Percentiles rank a stretch among this genome's conserved stretches.
phyloP scores from a whole-genome alignment of 805 yeast species.

The Teunomyces tritomae region DNA sequence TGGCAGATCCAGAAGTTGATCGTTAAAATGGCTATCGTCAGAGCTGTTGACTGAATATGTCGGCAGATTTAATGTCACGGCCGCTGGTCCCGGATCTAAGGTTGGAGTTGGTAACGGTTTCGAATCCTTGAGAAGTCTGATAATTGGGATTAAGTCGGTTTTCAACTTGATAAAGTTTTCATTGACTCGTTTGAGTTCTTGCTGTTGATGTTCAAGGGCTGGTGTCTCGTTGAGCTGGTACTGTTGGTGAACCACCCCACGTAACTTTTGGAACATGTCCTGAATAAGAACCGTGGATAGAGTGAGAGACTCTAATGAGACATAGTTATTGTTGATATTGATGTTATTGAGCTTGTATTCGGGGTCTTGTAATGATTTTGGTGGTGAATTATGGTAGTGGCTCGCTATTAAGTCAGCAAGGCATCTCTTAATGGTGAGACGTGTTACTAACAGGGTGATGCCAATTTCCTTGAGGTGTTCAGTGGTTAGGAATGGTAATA shows the following conservation, averaged over 20 bases:
- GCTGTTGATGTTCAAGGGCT: conserved; percentile 16
- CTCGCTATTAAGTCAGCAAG: conserved; percentile 51
- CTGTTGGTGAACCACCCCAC: conserved; percentile 16
- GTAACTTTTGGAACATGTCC: conserved; percentile 31
- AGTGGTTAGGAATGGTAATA: conserved; percentile 65
- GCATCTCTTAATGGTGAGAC: conserved; percentile 59
- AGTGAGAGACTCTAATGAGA: conserved; percentile 35
- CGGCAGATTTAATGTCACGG: conserved; percentile 24
- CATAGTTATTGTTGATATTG: conserved; percentile 35
- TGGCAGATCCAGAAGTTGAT: conserved; percentile 11
- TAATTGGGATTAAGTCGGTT: conserved; percentile 63
- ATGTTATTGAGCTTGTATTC: conserved; percentile 27
- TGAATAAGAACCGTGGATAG: conserved; percentile 34
- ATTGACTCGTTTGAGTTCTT: conserved; percentile 41
- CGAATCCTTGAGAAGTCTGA: conserved; percentile 59
- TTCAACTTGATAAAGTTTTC: conserved; percentile 57
- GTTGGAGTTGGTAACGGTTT: conserved; percentile 70
- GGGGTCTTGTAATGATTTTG: conserved; percentile 22
- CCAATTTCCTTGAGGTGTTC: conserved; percentile 77
- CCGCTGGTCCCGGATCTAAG: conserved; percentile 36
- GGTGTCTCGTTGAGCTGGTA: conserved; percentile 10
- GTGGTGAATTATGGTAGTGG: conserved; percentile 28
- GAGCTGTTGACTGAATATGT: conserved; percentile 22
- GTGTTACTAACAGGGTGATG: conserved; percentile 46
- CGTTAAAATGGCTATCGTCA: conserved; percentile 10